Percentiles rank a stretch among this genome's conserved stretches.
Evolutionary conservation across 116 monocot genomes (phyloP).

Genomic region (Papilionanthe hybrid): DNA sequence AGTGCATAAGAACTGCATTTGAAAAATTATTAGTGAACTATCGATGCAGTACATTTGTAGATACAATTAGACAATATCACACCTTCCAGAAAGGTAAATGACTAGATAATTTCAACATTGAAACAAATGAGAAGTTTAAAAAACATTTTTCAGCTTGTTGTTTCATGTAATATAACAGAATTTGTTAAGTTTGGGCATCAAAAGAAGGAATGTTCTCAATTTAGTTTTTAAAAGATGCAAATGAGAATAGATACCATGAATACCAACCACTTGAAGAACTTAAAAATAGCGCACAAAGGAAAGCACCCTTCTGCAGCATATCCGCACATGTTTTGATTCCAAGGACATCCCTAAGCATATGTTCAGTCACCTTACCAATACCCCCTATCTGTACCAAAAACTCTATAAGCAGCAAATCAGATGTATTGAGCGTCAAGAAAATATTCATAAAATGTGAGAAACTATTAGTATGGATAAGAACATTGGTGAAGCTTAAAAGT

Average conservation of each 20-base stretch:
- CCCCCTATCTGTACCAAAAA: constrained; percentile 81
- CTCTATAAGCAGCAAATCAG: constrained; percentile 23
- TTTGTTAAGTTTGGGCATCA: not conserved
- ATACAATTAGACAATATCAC: not conserved
- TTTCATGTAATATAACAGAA: not conserved
- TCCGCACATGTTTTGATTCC: constrained; percentile 88
- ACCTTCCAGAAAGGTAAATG: not conserved
- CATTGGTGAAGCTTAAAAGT: not conserved
- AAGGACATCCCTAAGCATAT: constrained; percentile 71
- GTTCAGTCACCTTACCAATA: constrained; percentile 96
- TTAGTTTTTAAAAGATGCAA: constrained; percentile 2
- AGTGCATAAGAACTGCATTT: not conserved
- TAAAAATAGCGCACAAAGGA: constrained; percentile 80
- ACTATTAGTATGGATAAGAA: not conserved
- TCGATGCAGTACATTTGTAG: not conserved
- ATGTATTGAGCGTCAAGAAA: constrained; percentile 3
- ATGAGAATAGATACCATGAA: constrained; percentile 6
- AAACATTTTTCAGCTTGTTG: not conserved
- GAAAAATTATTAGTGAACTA: not conserved
- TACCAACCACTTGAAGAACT: constrained; percentile 77
- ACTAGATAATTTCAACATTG: not conserved
- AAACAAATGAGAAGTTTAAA: not conserved
- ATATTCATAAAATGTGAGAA: not conserved
- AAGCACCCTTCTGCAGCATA: constrained; percentile 71
- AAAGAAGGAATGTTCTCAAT: constrained; percentile 2